phyloP scores from a whole-genome alignment of 2,329 filamentous ascomycete genomes.

The Phialocephala sp. region DNA sequence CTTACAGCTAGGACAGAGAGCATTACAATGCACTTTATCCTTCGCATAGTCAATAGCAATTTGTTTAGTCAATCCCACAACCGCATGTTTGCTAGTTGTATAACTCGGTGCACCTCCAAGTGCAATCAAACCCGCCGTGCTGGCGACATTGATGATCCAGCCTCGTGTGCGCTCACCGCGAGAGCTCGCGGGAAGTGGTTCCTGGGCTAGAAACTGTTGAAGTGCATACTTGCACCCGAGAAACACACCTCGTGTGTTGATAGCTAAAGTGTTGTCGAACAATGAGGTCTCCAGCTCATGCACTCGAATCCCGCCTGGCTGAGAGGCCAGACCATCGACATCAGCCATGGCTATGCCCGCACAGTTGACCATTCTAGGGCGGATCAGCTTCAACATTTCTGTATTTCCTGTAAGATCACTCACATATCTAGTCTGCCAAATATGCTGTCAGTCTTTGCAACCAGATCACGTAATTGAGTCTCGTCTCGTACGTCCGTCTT shows the following conservation, averaged over 20 bases:
- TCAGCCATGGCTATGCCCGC: constrained; percentile 50
- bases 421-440: constrained; percentile 7
- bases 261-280: constrained; percentile 51
- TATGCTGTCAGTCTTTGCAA: neutral
- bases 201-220: constrained; percentile 56
- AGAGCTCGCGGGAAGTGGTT: constrained; percentile 46
- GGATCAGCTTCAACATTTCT: neutral
- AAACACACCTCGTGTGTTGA: constrained; percentile 48
- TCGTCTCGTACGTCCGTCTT: neutral
- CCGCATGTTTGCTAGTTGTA: constrained; percentile 53
- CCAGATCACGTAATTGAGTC: neutral
- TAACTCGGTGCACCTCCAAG: constrained; percentile 2
- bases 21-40: constrained; percentile 57
- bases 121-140: neutral
- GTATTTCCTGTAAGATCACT: constrained; percentile 10
- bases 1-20: constrained; percentile 57
- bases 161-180: constrained; percentile 42
- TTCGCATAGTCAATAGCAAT: constrained; percentile 56
- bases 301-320: constrained; percentile 43
- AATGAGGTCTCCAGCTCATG: constrained; percentile 52
- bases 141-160: constrained; percentile 54
- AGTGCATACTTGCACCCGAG: constrained; percentile 52
- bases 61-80: constrained; percentile 53
- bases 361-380: neutral
- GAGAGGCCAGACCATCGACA: constrained; percentile 41